phyloP scores from a whole-genome alignment of 78 protist species.

The Dictyostelium firmibasis region DNA sequence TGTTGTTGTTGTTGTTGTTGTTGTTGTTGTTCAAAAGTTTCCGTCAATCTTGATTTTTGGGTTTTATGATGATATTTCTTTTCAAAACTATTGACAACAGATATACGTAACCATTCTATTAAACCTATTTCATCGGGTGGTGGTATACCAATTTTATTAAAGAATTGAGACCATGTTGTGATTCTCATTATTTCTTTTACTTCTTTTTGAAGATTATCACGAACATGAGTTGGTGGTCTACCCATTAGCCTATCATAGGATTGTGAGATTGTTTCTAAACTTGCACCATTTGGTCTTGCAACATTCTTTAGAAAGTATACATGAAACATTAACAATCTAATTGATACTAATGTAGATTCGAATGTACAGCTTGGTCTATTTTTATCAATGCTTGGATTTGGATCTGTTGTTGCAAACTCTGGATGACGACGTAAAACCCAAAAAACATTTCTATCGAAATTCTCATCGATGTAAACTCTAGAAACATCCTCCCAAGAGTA shows the following conservation, averaged over 20 bases:
- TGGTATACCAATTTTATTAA: constrained; percentile 25
- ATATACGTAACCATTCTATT: constrained; percentile 70
- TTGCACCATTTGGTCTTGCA: constrained; percentile 29
- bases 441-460: constrained; percentile 76
- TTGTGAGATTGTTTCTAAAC: constrained; percentile 6
- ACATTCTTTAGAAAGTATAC: constrained; percentile 75
- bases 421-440: constrained; percentile 52
- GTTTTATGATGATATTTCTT: constrained; percentile 45
- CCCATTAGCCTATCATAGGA: constrained; percentile 55
- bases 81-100: constrained; percentile 19
- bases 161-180: constrained; percentile 74
- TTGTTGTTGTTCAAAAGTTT: background rate
- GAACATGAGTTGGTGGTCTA: constrained; percentile 32
- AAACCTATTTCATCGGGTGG: constrained; percentile 1
- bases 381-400: constrained; percentile 32
- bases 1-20: background rate
- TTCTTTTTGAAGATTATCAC: constrained; percentile 63
- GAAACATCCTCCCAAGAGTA: constrained; percentile 78
- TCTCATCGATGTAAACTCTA: constrained; percentile 45
- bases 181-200: constrained; percentile 76
- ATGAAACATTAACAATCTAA: constrained; percentile 76
- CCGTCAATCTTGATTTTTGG: background rate
- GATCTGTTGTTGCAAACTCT: constrained; percentile 5
- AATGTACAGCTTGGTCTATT: constrained; percentile 26
- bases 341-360: constrained; percentile 52